A percentile compares a stretch with the other conserved stretches of the same genome.
Evolutionary conservation across 1,139 yeast genomes (phyloP).

Genomic region (Scheffersomyces illinoinensis): DNA sequence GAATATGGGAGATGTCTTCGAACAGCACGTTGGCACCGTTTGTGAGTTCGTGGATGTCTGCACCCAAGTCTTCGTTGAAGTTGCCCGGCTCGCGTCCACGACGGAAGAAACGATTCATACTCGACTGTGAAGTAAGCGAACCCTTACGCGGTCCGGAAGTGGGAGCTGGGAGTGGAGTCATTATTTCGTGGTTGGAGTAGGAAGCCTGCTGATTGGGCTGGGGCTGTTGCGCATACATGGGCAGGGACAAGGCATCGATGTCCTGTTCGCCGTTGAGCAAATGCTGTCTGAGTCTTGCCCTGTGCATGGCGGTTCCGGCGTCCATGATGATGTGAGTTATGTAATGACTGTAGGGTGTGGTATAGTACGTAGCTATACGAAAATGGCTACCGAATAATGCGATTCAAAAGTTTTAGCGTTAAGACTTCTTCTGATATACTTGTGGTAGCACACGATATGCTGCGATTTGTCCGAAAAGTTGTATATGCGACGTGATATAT

Average conservation of each 20-base stretch:
- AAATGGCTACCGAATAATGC: background rate
- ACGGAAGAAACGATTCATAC: constrained; percentile 44
- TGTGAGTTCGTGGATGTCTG: constrained; percentile 44
- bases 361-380: background rate
- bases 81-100: constrained; percentile 21
- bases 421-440: background rate
- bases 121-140: constrained; percentile 45
- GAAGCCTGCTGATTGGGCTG: constrained; percentile 5
- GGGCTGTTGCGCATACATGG: constrained; percentile 6
- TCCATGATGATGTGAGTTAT: constrained; percentile 14
- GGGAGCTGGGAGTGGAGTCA: constrained; percentile 19
- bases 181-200: constrained; percentile 20
- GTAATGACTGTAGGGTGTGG: background rate
- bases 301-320: constrained; percentile 19
- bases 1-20: constrained; percentile 60
- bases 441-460: too few relatives aligned
- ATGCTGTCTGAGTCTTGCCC: constrained; percentile 35
- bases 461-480: background rate
- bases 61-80: constrained; percentile 57
- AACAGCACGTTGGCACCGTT: constrained; percentile 52
- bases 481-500: background rate
- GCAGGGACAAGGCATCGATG: constrained; percentile 18
- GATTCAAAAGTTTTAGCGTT: background rate
- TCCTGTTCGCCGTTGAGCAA: constrained; percentile 33
- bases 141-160: constrained; percentile 27